Evolutionary conservation across 2,329 filamentous ascomycete genomes (phyloP), one percentile per base, ranked within the genome.

Genomic region (Fusarium verticillioides): DNA sequence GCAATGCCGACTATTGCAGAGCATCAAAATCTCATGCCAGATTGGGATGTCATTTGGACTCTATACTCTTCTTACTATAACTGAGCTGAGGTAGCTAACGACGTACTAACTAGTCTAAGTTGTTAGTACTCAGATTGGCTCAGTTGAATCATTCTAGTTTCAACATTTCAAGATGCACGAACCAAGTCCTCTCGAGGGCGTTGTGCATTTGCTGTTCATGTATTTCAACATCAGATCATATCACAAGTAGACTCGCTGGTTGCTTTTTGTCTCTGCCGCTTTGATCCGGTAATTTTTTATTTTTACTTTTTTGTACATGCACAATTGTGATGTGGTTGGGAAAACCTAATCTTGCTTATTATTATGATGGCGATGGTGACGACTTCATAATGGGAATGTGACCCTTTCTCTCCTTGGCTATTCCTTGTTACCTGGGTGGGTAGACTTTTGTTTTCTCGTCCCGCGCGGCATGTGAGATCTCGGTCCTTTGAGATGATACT

Each of bases 201-300:
- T 53, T 44, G 46, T 39, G 26, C 28, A 43, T 49, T 42, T 49
- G 42, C 34, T 26, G n/a, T 58, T 46, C n/a, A 56, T n/a, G 21
- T 54, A n/a, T 60, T 30, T 46, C 40, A 56, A 44, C 46, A 69
- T 60, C 49, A 39, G 43, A 43, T 69, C 70, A 72, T 50, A 34
- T 69, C 67, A 58, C 40, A 34, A 36, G n/a, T 26, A 49, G 61
- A 43, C 39, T 39, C 32, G 32, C 9, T 50, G 37, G 28, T 40
- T 44, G 12, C 32, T 34, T 32, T 39, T 53, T 9, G 21, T 36
- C 42, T 43, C 39, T 56, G 10, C 26, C 21, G 43, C 30, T 37
- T 44, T 52, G 26, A 42, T 59, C 53, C 52, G 53, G 52, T 28
- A 39, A 10, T 11, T 30, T 30, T 30, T 30, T 30, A 3, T 11